phyloP scores from a whole-genome alignment of 176 grass and related monocot genomes.

The Oryza longistaminata region DNA sequence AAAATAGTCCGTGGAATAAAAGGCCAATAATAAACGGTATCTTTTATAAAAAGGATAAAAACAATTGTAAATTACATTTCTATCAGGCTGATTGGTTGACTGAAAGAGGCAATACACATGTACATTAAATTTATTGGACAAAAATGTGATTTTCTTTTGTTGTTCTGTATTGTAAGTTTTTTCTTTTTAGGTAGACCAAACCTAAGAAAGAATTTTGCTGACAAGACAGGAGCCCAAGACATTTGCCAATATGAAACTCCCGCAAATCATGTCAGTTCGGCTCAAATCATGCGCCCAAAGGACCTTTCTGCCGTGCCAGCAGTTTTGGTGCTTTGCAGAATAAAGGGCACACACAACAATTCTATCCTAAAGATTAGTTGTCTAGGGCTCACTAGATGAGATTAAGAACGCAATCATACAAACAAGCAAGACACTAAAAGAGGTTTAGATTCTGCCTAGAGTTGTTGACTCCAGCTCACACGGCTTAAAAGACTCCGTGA shows the following conservation, averaged over 20 bases:
- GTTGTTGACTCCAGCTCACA: constrained; percentile 32
- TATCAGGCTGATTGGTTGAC: background rate
- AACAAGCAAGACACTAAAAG: constrained; percentile 15
- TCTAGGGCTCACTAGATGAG: background rate
- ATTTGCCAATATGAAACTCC: background rate
- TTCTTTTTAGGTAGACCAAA: constrained; percentile 10
- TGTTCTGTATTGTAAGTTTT: background rate
- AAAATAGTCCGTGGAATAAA: background rate
- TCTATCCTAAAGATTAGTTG: background rate
- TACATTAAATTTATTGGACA: background rate
- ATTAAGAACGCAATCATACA: constrained; percentile 19
- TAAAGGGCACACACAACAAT: background rate
- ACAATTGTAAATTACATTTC: background rate
- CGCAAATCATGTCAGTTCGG: background rate
- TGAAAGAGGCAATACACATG: background rate
- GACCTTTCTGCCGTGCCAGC: constrained; percentile 27
- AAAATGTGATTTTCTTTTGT: background rate
- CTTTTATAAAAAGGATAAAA: background rate
- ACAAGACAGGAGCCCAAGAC: constrained; percentile 5
- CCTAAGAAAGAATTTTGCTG: background rate
- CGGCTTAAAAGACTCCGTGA: background rate
- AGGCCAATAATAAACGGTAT: background rate
- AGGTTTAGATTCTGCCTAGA: constrained; percentile 31
- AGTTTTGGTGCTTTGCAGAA: constrained; percentile 33
- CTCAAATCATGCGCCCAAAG: constrained; percentile 20